Evolutionary conservation across 176 grass and related monocot genomes (phyloP).

Genomic region (Aegilops tauschii): DNA sequence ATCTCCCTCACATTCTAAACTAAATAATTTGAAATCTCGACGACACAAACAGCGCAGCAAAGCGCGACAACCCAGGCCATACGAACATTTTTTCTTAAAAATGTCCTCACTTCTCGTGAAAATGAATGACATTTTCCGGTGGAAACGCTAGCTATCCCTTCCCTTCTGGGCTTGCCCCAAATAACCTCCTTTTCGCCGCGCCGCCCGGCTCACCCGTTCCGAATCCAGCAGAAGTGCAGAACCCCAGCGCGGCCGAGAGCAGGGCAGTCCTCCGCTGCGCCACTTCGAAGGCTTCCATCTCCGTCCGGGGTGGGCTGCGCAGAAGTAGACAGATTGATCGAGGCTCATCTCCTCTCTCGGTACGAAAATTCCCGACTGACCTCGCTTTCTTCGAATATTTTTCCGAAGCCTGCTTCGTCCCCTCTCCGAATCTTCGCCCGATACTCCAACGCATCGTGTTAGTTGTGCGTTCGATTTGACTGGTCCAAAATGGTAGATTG

Average conservation of each 20-base stretch:
- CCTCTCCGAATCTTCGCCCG: neutral
- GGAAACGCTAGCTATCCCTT: neutral
- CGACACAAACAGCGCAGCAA: too few relatives aligned
- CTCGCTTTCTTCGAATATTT: neutral
- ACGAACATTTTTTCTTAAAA: too few relatives aligned
- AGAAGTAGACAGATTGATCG: neutral
- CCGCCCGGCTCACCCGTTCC: neutral
- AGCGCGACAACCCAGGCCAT: too few relatives aligned
- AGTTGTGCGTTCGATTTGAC: neutral
- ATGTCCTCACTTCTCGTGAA: too few relatives aligned
- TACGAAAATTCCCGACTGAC: neutral
- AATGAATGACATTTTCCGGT: too few relatives aligned
- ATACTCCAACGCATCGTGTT: neutral
- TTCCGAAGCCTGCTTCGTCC: neutral
- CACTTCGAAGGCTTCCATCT: neutral
- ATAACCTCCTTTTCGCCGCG: neutral
- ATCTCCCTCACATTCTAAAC: too few relatives aligned
- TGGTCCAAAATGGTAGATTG: neutral
- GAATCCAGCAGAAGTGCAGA: neutral
- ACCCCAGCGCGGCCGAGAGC: neutral
- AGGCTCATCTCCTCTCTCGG: neutral
- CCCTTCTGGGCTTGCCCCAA: neutral
- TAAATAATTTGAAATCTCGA: too few relatives aligned
- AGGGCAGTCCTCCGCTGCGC: neutral
- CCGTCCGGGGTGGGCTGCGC: neutral